Base-by-base conservation (phyloP, 1,284 basidiomycete species). In the Taiwanofungus camphoratus region DNA sequence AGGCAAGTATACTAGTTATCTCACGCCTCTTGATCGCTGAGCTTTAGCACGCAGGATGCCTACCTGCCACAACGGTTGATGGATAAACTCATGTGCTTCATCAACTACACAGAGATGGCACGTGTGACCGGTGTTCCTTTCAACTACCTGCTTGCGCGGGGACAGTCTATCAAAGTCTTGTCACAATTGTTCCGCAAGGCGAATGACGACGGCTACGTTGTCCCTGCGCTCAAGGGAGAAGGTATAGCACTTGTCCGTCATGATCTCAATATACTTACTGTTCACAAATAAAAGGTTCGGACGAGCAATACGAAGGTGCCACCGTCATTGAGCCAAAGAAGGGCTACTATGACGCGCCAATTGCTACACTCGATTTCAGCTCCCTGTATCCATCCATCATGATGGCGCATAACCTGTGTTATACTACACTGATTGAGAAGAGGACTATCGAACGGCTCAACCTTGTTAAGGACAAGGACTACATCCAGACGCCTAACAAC, bases 361-460 rank as follows among this genome's bases (percentile, higher is more conserved):
- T 98, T 55, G 92, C 94, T 4, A 97, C 93, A 0, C 77, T 98
- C 32, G 93, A 98, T 76, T 98, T 98, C 67, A 92, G 90, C 45
- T 96, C 92, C 0, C 74, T 98, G 52, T 98, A 98, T 63, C 93
- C 93, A 0, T 97, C 94, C 0, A 97, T 98, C 67, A 98, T 98
- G 93, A 96, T 96, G 92, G 94, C 93, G 0, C 94, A 98, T 62
- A 98, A 97, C 59, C 69, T 98, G 1, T 97, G 93, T 63, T 98
- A 97, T 58, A 96, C 94, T 0, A 95, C 94, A 0, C 70, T 96
- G 12, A 63, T 95, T 18, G 87, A 95, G 52, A 87, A 82, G 58
- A 44, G 52, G 3, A 87, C 83, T 0, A 84, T 93, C 15, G 86
- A 92, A 16, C 77, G 86, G 12, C 67, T 96, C 5, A 67, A 73